phyloP scores from a whole-genome alignment of 768 basidiomycete genomes.

The Coprinellus micaceus region DNA sequence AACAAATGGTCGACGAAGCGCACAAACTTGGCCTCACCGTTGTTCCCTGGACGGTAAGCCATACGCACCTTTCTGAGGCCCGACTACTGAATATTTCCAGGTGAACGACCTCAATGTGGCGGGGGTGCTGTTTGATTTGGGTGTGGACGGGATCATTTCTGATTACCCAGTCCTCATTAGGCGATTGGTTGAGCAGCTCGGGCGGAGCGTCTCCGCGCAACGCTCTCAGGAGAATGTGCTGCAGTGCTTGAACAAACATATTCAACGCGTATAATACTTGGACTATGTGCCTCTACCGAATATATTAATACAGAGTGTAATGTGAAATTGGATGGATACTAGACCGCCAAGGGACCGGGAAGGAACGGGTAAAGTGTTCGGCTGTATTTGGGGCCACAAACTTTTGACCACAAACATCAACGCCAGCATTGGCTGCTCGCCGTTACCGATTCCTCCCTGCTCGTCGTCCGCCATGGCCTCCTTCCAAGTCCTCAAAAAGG shows the following conservation, averaged over 20 bases:
- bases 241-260: slow-evolving; percentile 55
- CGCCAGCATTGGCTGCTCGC: slow-evolving; percentile 19
- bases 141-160: slow-evolving; percentile 75
- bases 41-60: slow-evolving; percentile 71
- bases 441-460: slow-evolving; percentile 22
- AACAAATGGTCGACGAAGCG: slow-evolving; percentile 63
- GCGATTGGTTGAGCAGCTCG: slow-evolving; percentile 51
- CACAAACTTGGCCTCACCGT: slow-evolving; percentile 61
- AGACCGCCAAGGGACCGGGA: slow-evolving; percentile 23
- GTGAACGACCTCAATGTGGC: slow-evolving; percentile 59
- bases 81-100: slow-evolving; percentile 27
- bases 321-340: not conserved
- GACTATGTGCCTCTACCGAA: slow-evolving; percentile 2
- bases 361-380: slow-evolving; percentile 38
- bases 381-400: slow-evolving; percentile 26
- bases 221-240: slow-evolving; percentile 60
- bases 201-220: slow-evolving; percentile 49
- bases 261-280: slow-evolving; percentile 25
- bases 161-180: slow-evolving; percentile 66
- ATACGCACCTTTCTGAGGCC: not conserved
- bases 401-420: slow-evolving; percentile 26
- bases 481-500: slow-evolving; percentile 74
- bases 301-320: not conserved
- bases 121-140: slow-evolving; percentile 56
- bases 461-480: slow-evolving; percentile 52